Conservation (phyloP, 371 early-diverging fungal genomes). For the Mortierella sp. region DNA sequence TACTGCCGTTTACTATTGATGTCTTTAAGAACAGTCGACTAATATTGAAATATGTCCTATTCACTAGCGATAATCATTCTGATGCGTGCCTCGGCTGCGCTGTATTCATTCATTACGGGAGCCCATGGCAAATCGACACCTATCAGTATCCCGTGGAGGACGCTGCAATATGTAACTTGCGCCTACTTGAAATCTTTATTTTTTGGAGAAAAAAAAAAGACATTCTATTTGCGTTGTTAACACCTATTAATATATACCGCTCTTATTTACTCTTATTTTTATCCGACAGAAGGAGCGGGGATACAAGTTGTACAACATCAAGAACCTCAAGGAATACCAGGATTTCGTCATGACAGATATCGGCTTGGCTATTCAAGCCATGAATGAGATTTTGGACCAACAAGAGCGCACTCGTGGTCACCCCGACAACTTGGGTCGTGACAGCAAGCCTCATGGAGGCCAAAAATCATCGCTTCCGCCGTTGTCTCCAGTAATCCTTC, state of each 20-base stretch:
- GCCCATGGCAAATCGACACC: slow-evolving; percentile 32
- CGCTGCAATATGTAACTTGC: slow-evolving; percentile 10
- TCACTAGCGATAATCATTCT: slow-evolving; percentile 28
- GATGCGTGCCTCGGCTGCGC: slow-evolving; percentile 35
- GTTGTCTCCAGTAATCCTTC: slow-evolving; percentile 9
- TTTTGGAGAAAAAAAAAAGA: no score
- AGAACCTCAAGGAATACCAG: slow-evolving; percentile 31
- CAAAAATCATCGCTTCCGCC: no score
- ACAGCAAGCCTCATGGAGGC: slow-evolving; percentile 17
- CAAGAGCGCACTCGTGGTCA: slow-evolving; percentile 37
- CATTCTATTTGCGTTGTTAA: neutral
- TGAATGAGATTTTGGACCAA: slow-evolving; percentile 51
- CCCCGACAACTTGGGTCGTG: slow-evolving; percentile 35
- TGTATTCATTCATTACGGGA: slow-evolving; percentile 27
- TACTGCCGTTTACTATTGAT: no score
- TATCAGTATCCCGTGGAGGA: slow-evolving; percentile 26
- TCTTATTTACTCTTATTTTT: neutral
- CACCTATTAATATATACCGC: neutral
- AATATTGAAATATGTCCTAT: neutral
- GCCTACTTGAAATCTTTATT: no score
- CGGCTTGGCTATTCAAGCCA: slow-evolving; percentile 37
- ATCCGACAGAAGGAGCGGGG: slow-evolving; percentile 24
- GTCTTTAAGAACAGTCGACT: no score
- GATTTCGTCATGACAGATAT: slow-evolving; percentile 44
- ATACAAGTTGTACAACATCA: slow-evolving; percentile 9